Percentiles rank a stretch among this genome's conserved stretches.
phyloP scores from a whole-genome alignment of 805 yeast species.

The Saccharomycopsis selenospora region DNA sequence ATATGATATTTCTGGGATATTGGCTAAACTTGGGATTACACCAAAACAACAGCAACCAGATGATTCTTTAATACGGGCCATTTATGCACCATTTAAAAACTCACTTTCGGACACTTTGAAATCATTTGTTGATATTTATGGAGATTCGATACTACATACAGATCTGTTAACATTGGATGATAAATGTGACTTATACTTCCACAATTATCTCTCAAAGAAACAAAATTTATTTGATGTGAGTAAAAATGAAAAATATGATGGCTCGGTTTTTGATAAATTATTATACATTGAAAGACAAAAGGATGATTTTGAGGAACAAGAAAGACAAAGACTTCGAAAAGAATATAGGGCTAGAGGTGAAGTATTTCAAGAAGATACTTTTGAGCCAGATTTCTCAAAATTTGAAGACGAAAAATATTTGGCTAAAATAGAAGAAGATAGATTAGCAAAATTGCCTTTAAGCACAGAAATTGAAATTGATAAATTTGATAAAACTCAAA shows the following conservation, averaged over 20 bases:
- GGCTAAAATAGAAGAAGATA: neutral
- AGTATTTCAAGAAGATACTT: conserved; percentile 2
- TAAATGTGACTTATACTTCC: conserved; percentile 14
- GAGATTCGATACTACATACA: neutral
- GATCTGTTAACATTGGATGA: conserved; percentile 2
- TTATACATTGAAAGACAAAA: conserved; percentile 2
- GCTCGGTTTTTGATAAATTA: conserved; percentile 7
- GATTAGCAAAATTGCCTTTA: neutral
- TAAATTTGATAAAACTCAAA: conserved; percentile 18
- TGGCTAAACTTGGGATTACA: no score
- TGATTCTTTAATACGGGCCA: no score
- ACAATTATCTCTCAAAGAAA: conserved; percentile 5
- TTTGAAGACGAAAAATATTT: conserved; percentile 4
- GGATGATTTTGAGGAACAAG: conserved; percentile 4
- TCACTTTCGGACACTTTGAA: neutral
- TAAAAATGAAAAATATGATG: conserved; percentile 4
- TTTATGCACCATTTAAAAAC: no score
- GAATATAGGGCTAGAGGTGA: conserved; percentile 4
- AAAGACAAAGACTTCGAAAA: conserved; percentile 22
- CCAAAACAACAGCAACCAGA: no score
- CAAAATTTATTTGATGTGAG: neutral
- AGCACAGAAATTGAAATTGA: conserved; percentile 9
- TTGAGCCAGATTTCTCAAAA: conserved; percentile 5
- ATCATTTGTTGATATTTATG: neutral
- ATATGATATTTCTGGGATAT: neutral